Evolutionary conservation across 768 basidiomycete species (phyloP), one percentile per base, ranked within the genome.

Genomic region (Mycena vulgaris): DNA sequence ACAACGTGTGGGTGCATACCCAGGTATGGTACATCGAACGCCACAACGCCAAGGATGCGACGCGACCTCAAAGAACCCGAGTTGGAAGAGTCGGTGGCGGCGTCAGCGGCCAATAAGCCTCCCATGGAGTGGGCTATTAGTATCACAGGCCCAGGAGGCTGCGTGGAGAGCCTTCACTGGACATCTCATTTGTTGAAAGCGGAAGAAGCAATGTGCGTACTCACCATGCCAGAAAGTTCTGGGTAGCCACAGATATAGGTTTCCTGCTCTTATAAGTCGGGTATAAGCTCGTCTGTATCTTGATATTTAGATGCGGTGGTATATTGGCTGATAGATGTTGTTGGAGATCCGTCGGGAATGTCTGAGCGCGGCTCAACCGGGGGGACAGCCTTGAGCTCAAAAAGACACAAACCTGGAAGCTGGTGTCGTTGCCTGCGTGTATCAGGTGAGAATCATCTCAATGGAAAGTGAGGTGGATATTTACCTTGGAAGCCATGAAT

Each of bases 1-100:
- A 89, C 85, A 53, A 90, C 89, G 69, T 89, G 89, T 0, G 89
- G 89, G 68, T 90, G 89, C 87, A 90, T 88, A 7, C 89, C 89
- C 14, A 90, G 83, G 69, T 84, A 89, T 17, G 89, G 89, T 0
- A 85, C 87, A 75, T 90, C 89, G 72, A 89, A 89, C 8, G 88
- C 88, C n/a, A 90, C 71, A 21, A 90, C 75, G 21, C 87, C 89
- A 2, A 89, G 72, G 45, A 89, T 87, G 7, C 88, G 84, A 37
- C 78, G 81, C 0, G 84, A 21, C 75, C 78, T 23, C 66, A 70
- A 35, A 78, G 39, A 19, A 39, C 69, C 64, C 72, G 68, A 31
- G 77, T 85, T 85, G 3, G 82, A 84, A 0, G 77, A 62, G 66
- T 86, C 79, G 0, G 83, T 86, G 1, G 87, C 88, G 2, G 89